Conservation (phyloP, 768 basidiomycete genomes). For the Trametes punicea region DNA sequence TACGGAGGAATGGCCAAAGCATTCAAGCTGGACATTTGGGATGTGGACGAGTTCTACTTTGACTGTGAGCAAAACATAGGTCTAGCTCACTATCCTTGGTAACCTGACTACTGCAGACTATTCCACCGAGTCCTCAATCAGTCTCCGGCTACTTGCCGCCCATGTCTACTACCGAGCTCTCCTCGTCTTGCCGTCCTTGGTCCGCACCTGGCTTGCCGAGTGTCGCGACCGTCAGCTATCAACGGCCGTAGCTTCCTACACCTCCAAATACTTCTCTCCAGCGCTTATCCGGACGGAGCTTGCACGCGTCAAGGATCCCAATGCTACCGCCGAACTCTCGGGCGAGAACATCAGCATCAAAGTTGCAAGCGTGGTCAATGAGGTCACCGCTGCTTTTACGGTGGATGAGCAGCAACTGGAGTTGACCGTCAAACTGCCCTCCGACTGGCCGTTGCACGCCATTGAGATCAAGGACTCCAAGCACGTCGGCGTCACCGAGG, state of each 20-base stretch:
- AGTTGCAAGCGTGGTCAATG: constrained; percentile 66
- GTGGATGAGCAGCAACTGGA: constrained; percentile 95
- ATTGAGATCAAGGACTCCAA: constrained; percentile 87
- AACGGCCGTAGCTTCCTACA: constrained; percentile 72
- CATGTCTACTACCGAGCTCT: constrained; percentile 90
- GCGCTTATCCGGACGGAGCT: constrained; percentile 83
- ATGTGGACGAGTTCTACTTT: constrained; percentile 78
- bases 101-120: constrained; percentile 43
- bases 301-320: constrained; percentile 60
- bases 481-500: constrained; percentile 84
- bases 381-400: constrained; percentile 79
- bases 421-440: constrained; percentile 79
- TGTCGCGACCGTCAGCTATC: constrained; percentile 88
- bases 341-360: constrained; percentile 83
- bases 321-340: constrained; percentile 48
- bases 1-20: constrained; percentile 61
- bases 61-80: constrained; percentile 46
- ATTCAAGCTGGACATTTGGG: constrained; percentile 84
- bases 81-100: neutral
- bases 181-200: constrained; percentile 76
- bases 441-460: constrained; percentile 85
- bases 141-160: constrained; percentile 68
- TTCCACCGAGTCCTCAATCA: constrained; percentile 47
- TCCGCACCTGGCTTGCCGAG: constrained; percentile 81
- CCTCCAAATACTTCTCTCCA: constrained; percentile 83